Percentiles rank a stretch among this genome's conserved stretches.
Conservation (phyloP, 768 basidiomycete species). For the Phaffia tasmanica region DNA sequence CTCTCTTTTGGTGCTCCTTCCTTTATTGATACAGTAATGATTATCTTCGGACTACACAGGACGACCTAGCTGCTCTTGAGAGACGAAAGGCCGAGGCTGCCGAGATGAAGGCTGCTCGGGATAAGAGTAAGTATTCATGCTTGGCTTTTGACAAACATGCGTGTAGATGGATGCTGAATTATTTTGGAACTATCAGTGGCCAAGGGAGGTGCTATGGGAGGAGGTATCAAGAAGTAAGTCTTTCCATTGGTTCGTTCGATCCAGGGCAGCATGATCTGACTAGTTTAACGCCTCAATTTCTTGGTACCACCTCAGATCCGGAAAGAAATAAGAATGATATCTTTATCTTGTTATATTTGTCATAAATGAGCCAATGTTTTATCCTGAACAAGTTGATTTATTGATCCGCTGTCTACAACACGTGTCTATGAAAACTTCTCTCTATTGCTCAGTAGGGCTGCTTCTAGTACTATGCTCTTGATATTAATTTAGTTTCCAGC, state of each 20-base stretch:
- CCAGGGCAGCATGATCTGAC: too few species aligned
- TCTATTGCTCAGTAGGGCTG: too few species aligned
- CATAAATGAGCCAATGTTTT: too few species aligned
- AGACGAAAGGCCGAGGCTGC: constrained; percentile 26
- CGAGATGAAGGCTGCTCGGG: constrained; percentile 29
- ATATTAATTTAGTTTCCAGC: too few species aligned
- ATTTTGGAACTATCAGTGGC: constrained; percentile 7
- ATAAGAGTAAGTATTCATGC: constrained; percentile 22
- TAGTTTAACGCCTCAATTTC: too few species aligned
- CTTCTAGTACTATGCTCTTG: too few species aligned
- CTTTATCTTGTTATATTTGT: too few species aligned
- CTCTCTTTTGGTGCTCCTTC: neutral
- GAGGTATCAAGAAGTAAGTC: constrained; percentile 28
- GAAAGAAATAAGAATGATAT: too few species aligned
- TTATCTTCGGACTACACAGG: constrained; percentile 11
- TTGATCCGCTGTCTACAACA: too few species aligned
- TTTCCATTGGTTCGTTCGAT: neutral
- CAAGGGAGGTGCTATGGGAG: constrained; percentile 25
- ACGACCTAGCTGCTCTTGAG: constrained; percentile 27
- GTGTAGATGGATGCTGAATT: neutral
- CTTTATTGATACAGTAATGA: neutral
- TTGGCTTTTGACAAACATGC: neutral
- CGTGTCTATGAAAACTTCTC: too few species aligned
- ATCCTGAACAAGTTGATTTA: too few species aligned
- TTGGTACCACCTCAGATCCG: too few species aligned